Evolutionary conservation across 768 basidiomycete genomes (phyloP).

Genomic region (Leccinum rimulosum): DNA sequence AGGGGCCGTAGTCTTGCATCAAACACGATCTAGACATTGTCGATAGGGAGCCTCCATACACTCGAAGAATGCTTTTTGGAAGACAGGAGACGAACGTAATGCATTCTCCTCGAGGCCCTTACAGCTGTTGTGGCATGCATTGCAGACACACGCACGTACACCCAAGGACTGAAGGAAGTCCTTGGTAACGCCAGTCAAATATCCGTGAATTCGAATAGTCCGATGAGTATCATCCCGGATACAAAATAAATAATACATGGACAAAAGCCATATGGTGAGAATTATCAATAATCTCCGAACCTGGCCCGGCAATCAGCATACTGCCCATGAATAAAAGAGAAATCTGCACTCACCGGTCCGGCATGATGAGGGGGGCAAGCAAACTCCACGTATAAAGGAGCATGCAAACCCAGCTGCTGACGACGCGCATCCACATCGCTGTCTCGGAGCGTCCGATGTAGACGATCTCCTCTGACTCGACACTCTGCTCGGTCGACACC

Average conservation of each 20-base stretch:
- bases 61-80: too few species aligned
- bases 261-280: neutral
- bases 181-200: neutral
- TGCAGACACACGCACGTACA: neutral
- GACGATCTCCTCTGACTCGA: constrained; percentile 64
- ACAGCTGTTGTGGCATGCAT: neutral
- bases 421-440: constrained; percentile 99
- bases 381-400: constrained; percentile 84
- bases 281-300: constrained; percentile 25
- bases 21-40: neutral
- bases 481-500: constrained; percentile 53
- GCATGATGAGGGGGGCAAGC: constrained; percentile 85
- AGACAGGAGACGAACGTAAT: neutral
- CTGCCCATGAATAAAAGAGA: neutral
- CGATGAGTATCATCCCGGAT: neutral
- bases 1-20: neutral
- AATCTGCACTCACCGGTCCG: constrained; percentile 65
- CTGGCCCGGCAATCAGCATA: constrained; percentile 13
- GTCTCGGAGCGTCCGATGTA: constrained; percentile 94
- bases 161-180: too few species aligned
- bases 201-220: neutral
- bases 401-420: constrained; percentile 95
- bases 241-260: constrained; percentile 5
- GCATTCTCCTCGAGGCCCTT: neutral
- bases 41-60: too few species aligned